These are phyloP conservation scores for Cyberlindnera maclurae DNA, from an alignment of 805 yeast species.

Conservation along the genomic window DNA sequence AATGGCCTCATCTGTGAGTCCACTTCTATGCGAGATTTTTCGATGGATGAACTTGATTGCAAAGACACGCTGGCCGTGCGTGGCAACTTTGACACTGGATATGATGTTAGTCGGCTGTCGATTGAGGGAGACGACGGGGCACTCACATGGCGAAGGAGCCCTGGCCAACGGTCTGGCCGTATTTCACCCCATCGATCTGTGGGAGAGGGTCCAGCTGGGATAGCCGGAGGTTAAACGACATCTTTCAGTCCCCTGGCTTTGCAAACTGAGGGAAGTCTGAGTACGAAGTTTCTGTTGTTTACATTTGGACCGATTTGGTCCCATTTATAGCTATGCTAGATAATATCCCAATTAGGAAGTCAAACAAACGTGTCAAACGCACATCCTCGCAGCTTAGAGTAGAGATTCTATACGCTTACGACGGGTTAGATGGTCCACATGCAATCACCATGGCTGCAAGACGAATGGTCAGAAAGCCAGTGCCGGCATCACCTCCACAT, in stretches of 20 bases:
- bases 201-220: constrained; percentile 46
- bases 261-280: neutral
- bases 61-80: constrained; percentile 30
- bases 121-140: neutral
- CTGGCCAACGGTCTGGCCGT: constrained; percentile 53
- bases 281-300: constrained; percentile 6
- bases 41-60: constrained; percentile 56
- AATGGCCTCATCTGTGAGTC: constrained; percentile 33
- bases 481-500: neutral
- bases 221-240: constrained; percentile 26
- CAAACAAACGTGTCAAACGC: neutral
- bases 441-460: neutral
- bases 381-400: no score
- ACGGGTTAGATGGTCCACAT: neutral
- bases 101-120: neutral
- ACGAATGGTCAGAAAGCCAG: neutral
- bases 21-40: constrained; percentile 28
- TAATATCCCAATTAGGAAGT: constrained; percentile 4
- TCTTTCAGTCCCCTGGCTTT: neutral
- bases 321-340: neutral
- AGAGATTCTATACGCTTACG: no score
- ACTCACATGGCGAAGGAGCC: constrained; percentile 58
- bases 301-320: constrained; percentile 7
- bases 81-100: constrained; percentile 44
- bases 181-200: constrained; percentile 34